These are phyloP conservation scores for Mentha longifolia DNA, from an alignment of 257 asterid genomes.

Conservation along the genomic window DNA sequence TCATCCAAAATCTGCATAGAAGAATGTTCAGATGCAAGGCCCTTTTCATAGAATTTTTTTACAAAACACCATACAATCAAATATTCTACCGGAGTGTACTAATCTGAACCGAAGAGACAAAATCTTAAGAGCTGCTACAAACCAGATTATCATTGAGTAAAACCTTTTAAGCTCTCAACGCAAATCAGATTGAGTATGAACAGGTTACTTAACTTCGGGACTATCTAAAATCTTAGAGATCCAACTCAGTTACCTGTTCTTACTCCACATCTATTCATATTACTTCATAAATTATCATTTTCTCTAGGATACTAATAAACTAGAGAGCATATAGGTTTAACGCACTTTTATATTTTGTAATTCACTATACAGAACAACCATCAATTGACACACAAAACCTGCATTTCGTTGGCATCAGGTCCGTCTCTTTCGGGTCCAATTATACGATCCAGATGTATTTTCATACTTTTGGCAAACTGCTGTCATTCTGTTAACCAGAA, in stretches of 20 bases:
- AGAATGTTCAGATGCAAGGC: constrained; percentile 26
- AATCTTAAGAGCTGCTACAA: not conserved
- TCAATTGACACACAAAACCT: constrained; percentile 52
- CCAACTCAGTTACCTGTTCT: constrained; percentile 14
- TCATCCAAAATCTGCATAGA: constrained; percentile 74
- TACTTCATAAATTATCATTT: constrained; percentile 11
- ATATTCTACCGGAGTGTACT: not conserved
- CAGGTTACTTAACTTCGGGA: not conserved
- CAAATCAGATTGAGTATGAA: not conserved
- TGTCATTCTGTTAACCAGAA: constrained; percentile 51
- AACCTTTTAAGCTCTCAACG: not conserved
- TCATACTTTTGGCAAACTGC: constrained; percentile 66
- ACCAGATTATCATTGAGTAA: not conserved
- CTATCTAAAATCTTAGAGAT: not conserved
- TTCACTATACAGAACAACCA: constrained; percentile 19
- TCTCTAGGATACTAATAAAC: not conserved
- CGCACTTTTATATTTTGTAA: not conserved
- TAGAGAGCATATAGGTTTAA: not conserved
- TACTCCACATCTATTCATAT: not conserved
- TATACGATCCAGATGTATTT: constrained; percentile 71
- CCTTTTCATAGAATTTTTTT: constrained; percentile 8
- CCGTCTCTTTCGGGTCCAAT: constrained; percentile 65
- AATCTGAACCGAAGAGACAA: constrained; percentile 9
- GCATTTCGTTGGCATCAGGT: constrained; percentile 60
- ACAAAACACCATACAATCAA: not conserved